Percentiles rank a stretch among this genome's conserved stretches.
These are phyloP conservation scores for Vitis hybrid DNA, from an alignment of 177 flowering plant species.

Conservation along the genomic window DNA sequence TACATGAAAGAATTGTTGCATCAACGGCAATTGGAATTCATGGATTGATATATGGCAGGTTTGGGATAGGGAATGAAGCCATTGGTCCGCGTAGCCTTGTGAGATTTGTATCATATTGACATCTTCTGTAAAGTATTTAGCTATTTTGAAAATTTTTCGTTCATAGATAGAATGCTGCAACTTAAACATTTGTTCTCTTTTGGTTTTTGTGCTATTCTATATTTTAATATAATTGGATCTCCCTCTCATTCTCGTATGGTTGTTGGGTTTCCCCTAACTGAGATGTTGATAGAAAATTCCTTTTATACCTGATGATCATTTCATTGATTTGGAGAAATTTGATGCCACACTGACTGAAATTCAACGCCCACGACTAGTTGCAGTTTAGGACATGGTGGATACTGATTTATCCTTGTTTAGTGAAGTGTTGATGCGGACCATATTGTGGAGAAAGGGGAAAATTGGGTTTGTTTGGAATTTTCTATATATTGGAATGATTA, in stretches of 20 bases:
- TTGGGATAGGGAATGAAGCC: slow-evolving; percentile 45
- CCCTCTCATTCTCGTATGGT: background rate
- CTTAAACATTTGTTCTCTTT: background rate
- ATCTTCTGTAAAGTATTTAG: slow-evolving; percentile 20
- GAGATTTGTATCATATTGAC: slow-evolving; percentile 21
- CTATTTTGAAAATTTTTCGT: slow-evolving; percentile 9
- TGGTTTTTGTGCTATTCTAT: background rate
- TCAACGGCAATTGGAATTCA: slow-evolving; percentile 11
- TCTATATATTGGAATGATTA: no score
- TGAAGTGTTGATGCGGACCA: no score
- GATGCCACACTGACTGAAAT: no score
- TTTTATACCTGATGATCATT: no score
- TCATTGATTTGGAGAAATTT: no score
- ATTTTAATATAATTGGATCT: background rate
- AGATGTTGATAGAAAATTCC: no score
- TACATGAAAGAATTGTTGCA: background rate
- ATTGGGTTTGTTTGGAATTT: no score
- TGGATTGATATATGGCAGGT: slow-evolving; percentile 17
- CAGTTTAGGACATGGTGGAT: no score
- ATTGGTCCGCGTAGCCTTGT: slow-evolving; percentile 39
- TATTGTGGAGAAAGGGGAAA: no score
- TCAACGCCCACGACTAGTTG: no score
- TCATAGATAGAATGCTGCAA: slow-evolving; percentile 2
- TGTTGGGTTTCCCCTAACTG: background rate
- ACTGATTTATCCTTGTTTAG: background rate